Evolutionary conservation across 441 rosid species (phyloP), one percentile per base, ranked within the genome.

Genomic region (Manihot esculenta): DNA sequence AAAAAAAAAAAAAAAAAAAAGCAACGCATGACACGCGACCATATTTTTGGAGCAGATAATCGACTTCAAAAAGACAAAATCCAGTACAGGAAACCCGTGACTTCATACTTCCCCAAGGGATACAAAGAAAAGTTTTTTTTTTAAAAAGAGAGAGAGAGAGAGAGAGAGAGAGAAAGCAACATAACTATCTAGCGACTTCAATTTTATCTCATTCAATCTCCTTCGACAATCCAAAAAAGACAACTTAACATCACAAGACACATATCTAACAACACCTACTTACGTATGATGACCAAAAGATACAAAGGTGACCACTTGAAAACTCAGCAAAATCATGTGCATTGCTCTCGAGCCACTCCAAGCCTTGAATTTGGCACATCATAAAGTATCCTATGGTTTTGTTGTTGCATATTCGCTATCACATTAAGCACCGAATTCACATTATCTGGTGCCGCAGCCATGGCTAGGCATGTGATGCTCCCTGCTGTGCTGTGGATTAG

Each of bases 341-440:
- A 94, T 47, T n/a, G 77, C 82, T 94, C 97, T 62, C 95, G 97
- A 51, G 97, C 82, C 74, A 94, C 91, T 0, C 99, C 99, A 9
- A 94, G 81, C 85, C 95, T 85, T 3, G 95, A 87, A 62, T 90
- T 90, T 64, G 95, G 95, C 64, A 87, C 84, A 54, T 94, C 99
- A 35, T 84, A 80, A 55, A 94, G 95, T 13, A 94, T 70, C 77
- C 99, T 80, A 44, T 94, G 97, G 84, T 94, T 94, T 78, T 94
- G 99, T 54, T 91, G 99, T 83, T 94, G 99, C 99, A 94, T 88
- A 65, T 79, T 94, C 69, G 99, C 97, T 11, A 92, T 89, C 57
- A 94, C 97, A 68, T 90, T 94, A 26, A 94, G 85, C 62, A 85
- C 95, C 0, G 97, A 91, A 73, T 90, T 94, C 33, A 91, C 86